Base-by-base conservation (phyloP, 2,329 filamentous ascomycete species). In the Ophiostoma quercus region DNA sequence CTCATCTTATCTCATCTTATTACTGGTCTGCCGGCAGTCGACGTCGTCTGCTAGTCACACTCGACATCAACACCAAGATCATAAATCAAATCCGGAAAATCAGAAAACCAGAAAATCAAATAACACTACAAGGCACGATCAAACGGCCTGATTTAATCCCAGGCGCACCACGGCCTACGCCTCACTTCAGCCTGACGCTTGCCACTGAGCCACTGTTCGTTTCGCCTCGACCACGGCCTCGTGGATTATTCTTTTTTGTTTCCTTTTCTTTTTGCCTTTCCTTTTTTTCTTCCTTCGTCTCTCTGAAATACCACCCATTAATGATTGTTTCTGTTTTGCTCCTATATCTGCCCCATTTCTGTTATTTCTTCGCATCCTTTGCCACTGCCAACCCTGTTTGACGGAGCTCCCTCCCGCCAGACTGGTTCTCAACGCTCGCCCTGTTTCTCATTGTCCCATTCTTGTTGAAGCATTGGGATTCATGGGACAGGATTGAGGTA, bases 401-500 rank as follows among this genome's bases (percentile, higher is more conserved):
- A 47, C 43, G 16, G 43, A 47, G 43, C 43, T 5, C 43, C 22
- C 51, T 25, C n/a, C 51, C 51, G 51, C 51, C 51, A 57, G 51
- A 57, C 51, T 66, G 34, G 22, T 47, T 22, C 65, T 29, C 65
- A 51, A 32, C 43, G 65, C 9, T 16, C 25, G 39, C 37, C 39
- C 37, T 11, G 39, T 29, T 19, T 25, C 37, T 19, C 39, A 22
- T 32, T 47, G 22, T 51, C 22, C 43, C 63, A 14, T 25, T 41
- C 63, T 25, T 43, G 19, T 66, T 43, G 41, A 12, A 41, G 65
- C 14, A 57, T 57, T 57, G 51, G n/a, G n/a, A 57, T 57, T 57
- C n/a, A 25, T 57, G 22, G 51, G 9, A 22, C 14, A 57, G 7
- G 51, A 47, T 47, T 19, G 43, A 19, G 43, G 43, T 47, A 19